Percentiles rank a stretch among this genome's conserved stretches.
These are phyloP conservation scores for Cubamyces lactineus DNA, from an alignment of 768 basidiomycete species.

Conservation along the genomic window DNA sequence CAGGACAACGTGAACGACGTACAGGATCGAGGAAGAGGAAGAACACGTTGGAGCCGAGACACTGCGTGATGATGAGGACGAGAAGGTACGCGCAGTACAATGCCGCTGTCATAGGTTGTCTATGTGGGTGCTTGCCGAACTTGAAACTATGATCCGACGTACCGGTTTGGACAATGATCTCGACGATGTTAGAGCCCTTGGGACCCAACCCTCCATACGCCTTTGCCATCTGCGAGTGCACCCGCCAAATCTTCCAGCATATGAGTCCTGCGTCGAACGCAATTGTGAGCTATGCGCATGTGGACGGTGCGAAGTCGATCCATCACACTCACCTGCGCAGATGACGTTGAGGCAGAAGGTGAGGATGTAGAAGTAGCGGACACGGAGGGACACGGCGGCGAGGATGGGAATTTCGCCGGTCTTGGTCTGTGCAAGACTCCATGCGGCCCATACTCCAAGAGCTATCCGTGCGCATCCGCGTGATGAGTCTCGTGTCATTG, in stretches of 20 bases:
- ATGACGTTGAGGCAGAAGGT: slow-evolving; percentile 14
- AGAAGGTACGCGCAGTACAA: slow-evolving; percentile 14
- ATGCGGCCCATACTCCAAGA: slow-evolving; percentile 4
- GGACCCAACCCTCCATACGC: background rate
- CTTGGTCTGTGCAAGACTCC: slow-evolving; percentile 5
- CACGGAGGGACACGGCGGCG: slow-evolving; percentile 11
- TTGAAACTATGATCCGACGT: background rate
- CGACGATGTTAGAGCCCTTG: background rate
- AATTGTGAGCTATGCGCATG: too few relatives aligned
- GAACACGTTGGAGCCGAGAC: slow-evolving; percentile 4
- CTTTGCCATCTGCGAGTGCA: background rate
- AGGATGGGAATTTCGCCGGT: slow-evolving; percentile 1
- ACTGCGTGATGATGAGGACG: slow-evolving; percentile 12
- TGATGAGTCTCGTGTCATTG: background rate
- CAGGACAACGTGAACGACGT: background rate
- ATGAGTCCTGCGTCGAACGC: slow-evolving; percentile 5
- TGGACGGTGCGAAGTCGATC: too few relatives aligned
- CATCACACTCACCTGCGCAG: slow-evolving; percentile 1
- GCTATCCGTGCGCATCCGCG: background rate
- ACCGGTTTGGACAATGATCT: slow-evolving; percentile 15
- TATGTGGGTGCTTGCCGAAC: too few relatives aligned
- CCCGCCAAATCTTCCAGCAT: slow-evolving; percentile 8
- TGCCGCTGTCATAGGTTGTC: background rate
- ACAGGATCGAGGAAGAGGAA: slow-evolving; percentile 2
- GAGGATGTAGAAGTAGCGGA: slow-evolving; percentile 16